Evolutionary conservation across 148 eudicot genomes (phyloP), one percentile per base, ranked within the genome.

Genomic region (Camellia granthamiana): DNA sequence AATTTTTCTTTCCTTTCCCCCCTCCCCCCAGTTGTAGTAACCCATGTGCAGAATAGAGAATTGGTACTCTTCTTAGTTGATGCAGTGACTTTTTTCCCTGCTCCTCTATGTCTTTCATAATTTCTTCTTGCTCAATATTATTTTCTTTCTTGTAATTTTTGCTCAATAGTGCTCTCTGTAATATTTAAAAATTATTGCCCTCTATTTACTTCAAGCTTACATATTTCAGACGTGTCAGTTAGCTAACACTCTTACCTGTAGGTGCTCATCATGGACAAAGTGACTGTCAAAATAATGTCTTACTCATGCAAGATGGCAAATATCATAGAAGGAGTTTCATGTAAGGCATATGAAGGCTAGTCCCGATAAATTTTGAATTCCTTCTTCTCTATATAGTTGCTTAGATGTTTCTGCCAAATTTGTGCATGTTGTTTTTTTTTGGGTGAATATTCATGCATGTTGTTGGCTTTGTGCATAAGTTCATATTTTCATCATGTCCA

Each of bases 201-300:
- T 69, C 69, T 77, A 44, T 70, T 55, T 64, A 21, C 16, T 82
- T 12, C 52, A 42, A 14, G 44, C 69, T 54, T 43, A 52, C 54
- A 66, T 62, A 30, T 81, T 74, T 78, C 74, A 71, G 74, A 80
- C 30, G 60, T 14, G 16, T 6, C 19, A n/a, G 13, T 23, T 80
- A 54, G 81, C 69, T 74, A 70, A 76, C 38, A 38, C 71, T 72
- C 74, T 84, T 84, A 70, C 81, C 72, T 86, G 63, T 80, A 95
- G 98, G 98, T 95, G 80, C 97, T 93, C 83, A 91, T 95, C 88
- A 91, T 95, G 97, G 98, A 95, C 87, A 93, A 87, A 86, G 82
- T 91, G 72, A 95, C 98, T 41, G 88, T 88, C 51, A 95, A 91
- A 89, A 87, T 95, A 82, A 90, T 95, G 94, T 93, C 98, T 9